These are phyloP conservation scores for Monilinia fructigena DNA, from an alignment of 2,329 filamentous ascomycete species.

Conservation along the genomic window DNA sequence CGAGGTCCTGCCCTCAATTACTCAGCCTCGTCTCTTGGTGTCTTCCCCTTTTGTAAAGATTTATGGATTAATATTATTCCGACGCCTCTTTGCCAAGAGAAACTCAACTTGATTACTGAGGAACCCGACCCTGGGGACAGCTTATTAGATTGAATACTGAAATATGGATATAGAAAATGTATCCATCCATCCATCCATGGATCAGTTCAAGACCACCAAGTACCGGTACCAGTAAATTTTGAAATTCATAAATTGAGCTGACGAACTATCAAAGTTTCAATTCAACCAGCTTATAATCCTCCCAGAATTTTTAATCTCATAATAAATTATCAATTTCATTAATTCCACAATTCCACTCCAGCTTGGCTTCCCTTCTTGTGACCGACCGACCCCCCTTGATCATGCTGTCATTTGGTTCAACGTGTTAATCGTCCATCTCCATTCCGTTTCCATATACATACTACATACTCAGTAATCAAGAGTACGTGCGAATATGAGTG, in stretches of 20 bases:
- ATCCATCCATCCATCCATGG: neutral
- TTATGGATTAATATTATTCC: neutral
- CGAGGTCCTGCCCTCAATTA: too few species aligned
- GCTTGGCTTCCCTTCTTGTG: constrained; percentile 14
- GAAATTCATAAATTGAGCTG: neutral
- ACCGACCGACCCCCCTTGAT: constrained; percentile 16
- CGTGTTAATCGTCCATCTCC: constrained; percentile 6
- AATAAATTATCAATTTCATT: neutral
- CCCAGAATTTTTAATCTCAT: neutral
- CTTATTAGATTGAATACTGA: neutral
- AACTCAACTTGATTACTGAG: neutral
- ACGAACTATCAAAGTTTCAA: neutral
- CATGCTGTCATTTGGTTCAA: constrained; percentile 24
- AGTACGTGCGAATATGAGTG: constrained; percentile 36
- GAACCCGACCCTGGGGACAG: neutral
- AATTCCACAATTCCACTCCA: constrained; percentile 10
- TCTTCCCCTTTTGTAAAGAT: neutral
- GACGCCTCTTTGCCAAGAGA: neutral
- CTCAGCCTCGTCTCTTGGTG: too few species aligned
- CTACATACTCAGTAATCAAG: constrained; percentile 3
- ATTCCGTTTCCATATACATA: neutral
- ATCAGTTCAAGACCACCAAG: neutral
- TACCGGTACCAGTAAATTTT: neutral
- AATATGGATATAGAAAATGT: neutral
- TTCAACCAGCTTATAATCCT: neutral